Evolutionary conservation across 805 yeast genomes (phyloP).

Genomic region (Ogataea ganodermae): DNA sequence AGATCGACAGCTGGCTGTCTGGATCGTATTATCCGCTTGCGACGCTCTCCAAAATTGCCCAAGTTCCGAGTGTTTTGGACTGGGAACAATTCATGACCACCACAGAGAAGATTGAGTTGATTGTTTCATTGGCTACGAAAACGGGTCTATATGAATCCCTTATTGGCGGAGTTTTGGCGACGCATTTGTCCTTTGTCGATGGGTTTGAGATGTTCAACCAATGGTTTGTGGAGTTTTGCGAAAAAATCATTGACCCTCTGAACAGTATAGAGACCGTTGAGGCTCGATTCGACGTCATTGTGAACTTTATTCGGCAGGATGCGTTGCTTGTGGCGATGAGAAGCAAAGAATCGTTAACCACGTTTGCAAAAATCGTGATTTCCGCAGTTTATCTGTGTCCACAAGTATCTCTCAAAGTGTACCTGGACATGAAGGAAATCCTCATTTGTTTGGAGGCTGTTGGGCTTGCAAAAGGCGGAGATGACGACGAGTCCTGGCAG

Average conservation of each 20-base stretch:
- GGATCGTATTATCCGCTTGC: conserved; percentile 28
- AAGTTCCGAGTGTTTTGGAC: conserved; percentile 23
- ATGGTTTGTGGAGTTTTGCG: conserved; percentile 24
- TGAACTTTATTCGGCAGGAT: conserved; percentile 28
- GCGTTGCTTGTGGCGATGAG: conserved; percentile 16
- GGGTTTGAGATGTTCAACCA: conserved; percentile 22
- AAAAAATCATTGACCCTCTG: conserved; percentile 6
- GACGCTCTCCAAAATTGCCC: conserved; percentile 9
- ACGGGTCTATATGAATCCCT: conserved; percentile 9
- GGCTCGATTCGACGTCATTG: conserved; percentile 13
- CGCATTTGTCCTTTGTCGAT: conserved; percentile 19
- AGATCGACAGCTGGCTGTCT: conserved; percentile 24
- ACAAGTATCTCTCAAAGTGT: conserved; percentile 25
- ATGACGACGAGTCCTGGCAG: background rate
- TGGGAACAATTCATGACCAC: conserved; percentile 20
- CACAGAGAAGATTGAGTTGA: conserved; percentile 23
- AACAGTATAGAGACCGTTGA: conserved; percentile 4
- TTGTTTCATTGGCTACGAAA: conserved; percentile 16
- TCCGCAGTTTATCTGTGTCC: conserved; percentile 30
- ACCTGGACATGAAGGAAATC: conserved; percentile 31
- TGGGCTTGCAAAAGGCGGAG: conserved; percentile 2
- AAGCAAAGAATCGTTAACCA: background rate
- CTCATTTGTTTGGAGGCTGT: conserved; percentile 21
- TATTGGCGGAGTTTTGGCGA: conserved; percentile 20
- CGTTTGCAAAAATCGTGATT: conserved; percentile 24